These are phyloP conservation scores for Penicillium sp. DNA, from an alignment of 2,329 filamentous ascomycete genomes.

Conservation along the genomic window DNA sequence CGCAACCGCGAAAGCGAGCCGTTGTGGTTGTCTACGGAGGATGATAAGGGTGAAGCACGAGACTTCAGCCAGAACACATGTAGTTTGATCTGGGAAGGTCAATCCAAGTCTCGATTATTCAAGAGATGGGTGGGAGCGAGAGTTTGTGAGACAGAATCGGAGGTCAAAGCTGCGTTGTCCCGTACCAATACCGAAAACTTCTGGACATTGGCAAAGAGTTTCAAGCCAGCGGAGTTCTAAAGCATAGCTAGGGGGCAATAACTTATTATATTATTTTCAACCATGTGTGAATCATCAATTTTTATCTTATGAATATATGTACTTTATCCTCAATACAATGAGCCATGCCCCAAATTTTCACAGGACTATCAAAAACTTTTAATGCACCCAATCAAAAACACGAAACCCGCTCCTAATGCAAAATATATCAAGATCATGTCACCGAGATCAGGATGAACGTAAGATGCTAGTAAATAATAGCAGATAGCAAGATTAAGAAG, in stretches of 20 bases:
- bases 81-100: slow-evolving; percentile 84
- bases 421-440: slow-evolving; percentile 17
- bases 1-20: slow-evolving; percentile 63
- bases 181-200: slow-evolving; percentile 92
- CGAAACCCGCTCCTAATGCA: slow-evolving; percentile 26
- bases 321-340: slow-evolving; percentile 8
- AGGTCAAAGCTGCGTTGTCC: slow-evolving; percentile 77
- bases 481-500: slow-evolving; percentile 21
- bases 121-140: slow-evolving; percentile 79
- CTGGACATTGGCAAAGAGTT: slow-evolving; percentile 83
- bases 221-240: slow-evolving; percentile 39
- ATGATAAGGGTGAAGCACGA: slow-evolving; percentile 74
- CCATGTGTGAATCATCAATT: slow-evolving; percentile 5
- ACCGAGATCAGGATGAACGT: slow-evolving; percentile 5
- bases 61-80: slow-evolving; percentile 83
- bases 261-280: background rate
- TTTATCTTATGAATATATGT: slow-evolving; percentile 14
- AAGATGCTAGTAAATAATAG: slow-evolving; percentile 2
- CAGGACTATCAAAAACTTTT: background rate
- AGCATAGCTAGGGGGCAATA: background rate
- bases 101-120: slow-evolving; percentile 77
- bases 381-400: slow-evolving; percentile 6
- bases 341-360: slow-evolving; percentile 1
- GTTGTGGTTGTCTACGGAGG: slow-evolving; percentile 75
- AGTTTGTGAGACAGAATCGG: slow-evolving; percentile 88